phyloP scores from a whole-genome alignment of 371 early-diverging fungal genomes.

The Zychaea mexicana region DNA sequence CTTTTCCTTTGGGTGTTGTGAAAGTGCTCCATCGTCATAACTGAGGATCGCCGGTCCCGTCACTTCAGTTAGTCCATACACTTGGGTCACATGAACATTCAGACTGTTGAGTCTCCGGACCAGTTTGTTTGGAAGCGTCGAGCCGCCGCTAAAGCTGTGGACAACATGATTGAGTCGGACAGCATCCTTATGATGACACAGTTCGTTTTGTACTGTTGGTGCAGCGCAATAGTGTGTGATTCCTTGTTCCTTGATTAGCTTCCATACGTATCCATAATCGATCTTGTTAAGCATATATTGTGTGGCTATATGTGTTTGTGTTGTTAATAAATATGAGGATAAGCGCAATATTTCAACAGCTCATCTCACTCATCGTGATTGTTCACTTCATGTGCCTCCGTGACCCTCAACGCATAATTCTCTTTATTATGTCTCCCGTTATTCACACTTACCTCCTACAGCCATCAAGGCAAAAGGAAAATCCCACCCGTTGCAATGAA shows the following conservation, averaged over 20 bases:
- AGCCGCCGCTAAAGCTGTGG: conserved; percentile 57
- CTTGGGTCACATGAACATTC: too few relatives aligned
- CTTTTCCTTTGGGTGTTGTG: conserved; percentile 35
- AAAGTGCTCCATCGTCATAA: conserved; percentile 33
- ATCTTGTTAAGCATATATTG: conserved; percentile 63
- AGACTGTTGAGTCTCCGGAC: too few relatives aligned
- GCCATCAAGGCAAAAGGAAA: conserved; percentile 67
- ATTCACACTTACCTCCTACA: conserved; percentile 34
- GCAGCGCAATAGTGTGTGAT: conserved; percentile 70
- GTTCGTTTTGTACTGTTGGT: conserved; percentile 69
- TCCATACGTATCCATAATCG: conserved; percentile 65
- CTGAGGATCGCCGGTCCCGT: conserved; percentile 55
- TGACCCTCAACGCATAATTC: too few relatives aligned
- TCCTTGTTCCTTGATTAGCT: conserved; percentile 41
- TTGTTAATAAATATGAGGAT: not conserved
- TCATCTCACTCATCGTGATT: not conserved
- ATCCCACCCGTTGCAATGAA: conserved; percentile 71
- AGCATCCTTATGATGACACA: conserved; percentile 59
- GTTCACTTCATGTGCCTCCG: too few relatives aligned
- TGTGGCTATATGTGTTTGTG: conserved; percentile 28
- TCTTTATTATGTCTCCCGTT: not conserved
- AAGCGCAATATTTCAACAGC: not conserved
- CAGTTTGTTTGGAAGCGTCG: conserved; percentile 58
- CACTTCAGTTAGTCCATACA: too few relatives aligned
- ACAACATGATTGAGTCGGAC: conserved; percentile 41